Evolutionary conservation across 2,329 filamentous ascomycete species (phyloP).

Genomic region (Diaporthe ampelina): DNA sequence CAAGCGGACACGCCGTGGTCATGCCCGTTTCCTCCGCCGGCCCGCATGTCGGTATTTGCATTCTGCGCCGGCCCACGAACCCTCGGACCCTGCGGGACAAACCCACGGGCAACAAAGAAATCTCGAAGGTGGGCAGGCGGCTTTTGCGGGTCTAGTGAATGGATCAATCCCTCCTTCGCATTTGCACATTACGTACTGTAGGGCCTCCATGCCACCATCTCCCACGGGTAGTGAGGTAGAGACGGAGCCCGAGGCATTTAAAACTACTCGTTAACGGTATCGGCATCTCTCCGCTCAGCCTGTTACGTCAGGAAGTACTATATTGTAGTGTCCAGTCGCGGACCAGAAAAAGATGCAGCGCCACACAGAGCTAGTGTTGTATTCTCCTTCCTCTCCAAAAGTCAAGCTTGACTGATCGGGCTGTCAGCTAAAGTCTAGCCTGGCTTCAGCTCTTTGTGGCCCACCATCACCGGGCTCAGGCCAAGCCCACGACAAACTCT

Average conservation of each 20-base stretch:
- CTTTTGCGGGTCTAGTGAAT: not conserved
- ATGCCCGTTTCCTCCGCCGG: constrained; percentile 13
- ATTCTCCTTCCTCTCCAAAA: not conserved
- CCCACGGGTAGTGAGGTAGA: not conserved
- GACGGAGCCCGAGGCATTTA: not conserved
- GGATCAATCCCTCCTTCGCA: not conserved
- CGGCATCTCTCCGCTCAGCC: not conserved
- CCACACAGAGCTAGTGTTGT: not conserved
- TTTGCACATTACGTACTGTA: not conserved
- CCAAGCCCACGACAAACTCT: not conserved
- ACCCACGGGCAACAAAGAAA: constrained; percentile 15
- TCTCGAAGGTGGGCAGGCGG: not conserved
- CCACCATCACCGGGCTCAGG: not conserved
- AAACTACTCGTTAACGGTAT: not conserved
- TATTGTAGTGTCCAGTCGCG: not conserved
- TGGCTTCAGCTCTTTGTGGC: not conserved
- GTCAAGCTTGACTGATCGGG: not conserved
- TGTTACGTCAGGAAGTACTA: no score
- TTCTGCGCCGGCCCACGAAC: not conserved
- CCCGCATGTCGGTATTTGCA: constrained; percentile 17
- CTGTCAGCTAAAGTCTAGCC: not conserved
- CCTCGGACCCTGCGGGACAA: constrained; percentile 8
- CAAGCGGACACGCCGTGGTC: not conserved
- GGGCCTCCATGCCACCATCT: not conserved
- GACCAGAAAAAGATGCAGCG: no score